These are phyloP conservation scores for Fusarium papillatum DNA, from an alignment of 2,329 filamentous ascomycete genomes.

Conservation along the genomic window DNA sequence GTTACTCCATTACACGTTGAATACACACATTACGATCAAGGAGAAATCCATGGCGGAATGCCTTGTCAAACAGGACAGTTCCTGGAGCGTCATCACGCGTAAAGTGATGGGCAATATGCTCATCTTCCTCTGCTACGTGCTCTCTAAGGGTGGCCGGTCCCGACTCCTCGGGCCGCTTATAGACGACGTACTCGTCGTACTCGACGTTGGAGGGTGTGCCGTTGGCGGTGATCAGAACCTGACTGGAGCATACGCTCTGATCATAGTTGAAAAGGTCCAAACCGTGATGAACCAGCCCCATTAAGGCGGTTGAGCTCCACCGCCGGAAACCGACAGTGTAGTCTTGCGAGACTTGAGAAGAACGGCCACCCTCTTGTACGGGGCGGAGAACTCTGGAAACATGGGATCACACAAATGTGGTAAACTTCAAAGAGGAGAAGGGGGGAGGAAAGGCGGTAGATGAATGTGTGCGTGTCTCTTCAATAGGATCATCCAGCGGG, in stretches of 20 bases:
- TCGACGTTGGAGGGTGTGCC: conserved; percentile 49
- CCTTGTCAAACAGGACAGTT: conserved; percentile 48
- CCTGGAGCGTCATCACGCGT: conserved; percentile 49
- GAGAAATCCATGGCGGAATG: conserved; percentile 47
- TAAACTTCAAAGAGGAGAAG: conserved; percentile 1
- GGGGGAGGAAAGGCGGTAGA: background rate
- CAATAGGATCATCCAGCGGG: background rate
- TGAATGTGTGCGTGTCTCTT: background rate
- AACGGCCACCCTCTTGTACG: conserved; percentile 40
- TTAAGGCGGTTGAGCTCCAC: conserved; percentile 42
- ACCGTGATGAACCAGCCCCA: conserved; percentile 44
- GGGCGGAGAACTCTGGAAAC: conserved; percentile 38
- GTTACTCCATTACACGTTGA: background rate
- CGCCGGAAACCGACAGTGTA: conserved; percentile 40
- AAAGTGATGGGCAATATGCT: conserved; percentile 51
- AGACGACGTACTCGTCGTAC: conserved; percentile 56
- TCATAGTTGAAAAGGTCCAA: conserved; percentile 55
- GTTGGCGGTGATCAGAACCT: conserved; percentile 49
- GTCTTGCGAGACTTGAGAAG: conserved; percentile 39
- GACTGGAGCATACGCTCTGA: conserved; percentile 48
- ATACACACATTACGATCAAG: conserved; percentile 47
- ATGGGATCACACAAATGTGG: conserved; percentile 23
- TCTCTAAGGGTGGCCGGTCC: conserved; percentile 10
- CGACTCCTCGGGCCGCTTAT: conserved; percentile 40
- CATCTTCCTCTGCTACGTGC: conserved; percentile 26